A percentile compares a stretch with the other conserved stretches of the same genome.
Conservation (phyloP, 768 basidiomycete species). For the Mycena galopus region DNA sequence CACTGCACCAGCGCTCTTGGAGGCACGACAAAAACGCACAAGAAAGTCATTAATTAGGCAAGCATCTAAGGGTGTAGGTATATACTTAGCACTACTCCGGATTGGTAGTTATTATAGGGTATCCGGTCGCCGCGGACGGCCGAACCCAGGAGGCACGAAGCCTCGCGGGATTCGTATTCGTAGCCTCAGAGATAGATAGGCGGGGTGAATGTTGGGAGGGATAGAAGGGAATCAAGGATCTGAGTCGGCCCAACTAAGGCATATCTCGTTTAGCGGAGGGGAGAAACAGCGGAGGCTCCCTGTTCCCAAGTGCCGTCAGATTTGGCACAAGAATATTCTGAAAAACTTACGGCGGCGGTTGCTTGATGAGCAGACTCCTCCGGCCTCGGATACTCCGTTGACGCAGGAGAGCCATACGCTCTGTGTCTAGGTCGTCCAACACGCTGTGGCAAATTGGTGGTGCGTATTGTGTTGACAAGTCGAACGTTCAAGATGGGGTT, state of each 20-base stretch:
- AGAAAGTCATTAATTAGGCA: too few relatives aligned
- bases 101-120: background rate
- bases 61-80: conserved; percentile 3
- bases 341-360: background rate
- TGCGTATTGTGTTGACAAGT: conserved; percentile 23
- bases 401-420: conserved; percentile 22
- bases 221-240: background rate
- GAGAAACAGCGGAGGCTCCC: background rate
- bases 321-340: background rate
- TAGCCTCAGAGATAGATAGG: background rate
- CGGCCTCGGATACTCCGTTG: background rate
- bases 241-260: conserved; percentile 35
- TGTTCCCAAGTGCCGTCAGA: background rate
- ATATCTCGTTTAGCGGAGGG: conserved; percentile 33
- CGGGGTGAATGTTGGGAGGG: background rate
- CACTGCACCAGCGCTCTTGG: too few relatives aligned
- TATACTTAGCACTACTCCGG: background rate
- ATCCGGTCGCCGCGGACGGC: background rate
- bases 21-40: too few relatives aligned
- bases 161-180: background rate
- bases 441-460: conserved; percentile 20
- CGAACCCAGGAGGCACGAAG: background rate
- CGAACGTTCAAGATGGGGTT: conserved; percentile 40
- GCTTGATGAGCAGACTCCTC: background rate
- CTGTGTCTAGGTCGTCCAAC: conserved; percentile 33